These are phyloP conservation scores for Grosmannia penicillata DNA, from an alignment of 2,329 filamentous ascomycete species.

Conservation along the genomic window DNA sequence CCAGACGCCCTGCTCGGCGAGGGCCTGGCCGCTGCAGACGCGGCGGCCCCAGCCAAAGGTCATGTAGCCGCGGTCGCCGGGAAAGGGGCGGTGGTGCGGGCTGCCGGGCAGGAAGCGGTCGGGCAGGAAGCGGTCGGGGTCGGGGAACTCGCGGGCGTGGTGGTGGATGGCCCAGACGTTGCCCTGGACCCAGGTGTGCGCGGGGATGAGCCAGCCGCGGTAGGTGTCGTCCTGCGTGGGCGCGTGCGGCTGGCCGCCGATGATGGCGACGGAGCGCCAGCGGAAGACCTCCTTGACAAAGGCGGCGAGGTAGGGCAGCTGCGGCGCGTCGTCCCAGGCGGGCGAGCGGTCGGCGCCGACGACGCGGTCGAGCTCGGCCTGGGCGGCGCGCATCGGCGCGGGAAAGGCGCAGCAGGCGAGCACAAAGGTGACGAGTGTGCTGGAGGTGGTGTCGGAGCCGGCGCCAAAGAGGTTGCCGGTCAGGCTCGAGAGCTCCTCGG, in stretches of 20 bases:
- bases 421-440: conserved; percentile 30
- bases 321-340: conserved; percentile 28
- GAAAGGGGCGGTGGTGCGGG: conserved; percentile 27
- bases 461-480: conserved; percentile 33
- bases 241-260: conserved; percentile 34
- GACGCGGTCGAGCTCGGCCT: conserved; percentile 35
- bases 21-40: conserved; percentile 35
- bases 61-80: conserved; percentile 34
- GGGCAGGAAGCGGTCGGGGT: conserved; percentile 28
- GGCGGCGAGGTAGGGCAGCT: conserved; percentile 36
- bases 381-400: conserved; percentile 29
- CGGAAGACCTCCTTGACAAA: conserved; percentile 41
- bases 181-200: conserved; percentile 31
- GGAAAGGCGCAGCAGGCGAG: conserved; percentile 35
- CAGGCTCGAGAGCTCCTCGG: conserved; percentile 28
- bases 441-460: conserved; percentile 32
- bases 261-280: conserved; percentile 37
- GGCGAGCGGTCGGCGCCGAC: conserved; percentile 32
- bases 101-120: conserved; percentile 24
- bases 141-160: conserved; percentile 29
- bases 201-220: conserved; percentile 33
- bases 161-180: conserved; percentile 36
- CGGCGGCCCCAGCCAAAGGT: conserved; percentile 41
- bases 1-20: conserved; percentile 46
- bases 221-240: conserved; percentile 31